Evolutionary conservation across 2,329 filamentous ascomycete genomes (phyloP).

Genomic region (Neofusicoccum sp.): DNA sequence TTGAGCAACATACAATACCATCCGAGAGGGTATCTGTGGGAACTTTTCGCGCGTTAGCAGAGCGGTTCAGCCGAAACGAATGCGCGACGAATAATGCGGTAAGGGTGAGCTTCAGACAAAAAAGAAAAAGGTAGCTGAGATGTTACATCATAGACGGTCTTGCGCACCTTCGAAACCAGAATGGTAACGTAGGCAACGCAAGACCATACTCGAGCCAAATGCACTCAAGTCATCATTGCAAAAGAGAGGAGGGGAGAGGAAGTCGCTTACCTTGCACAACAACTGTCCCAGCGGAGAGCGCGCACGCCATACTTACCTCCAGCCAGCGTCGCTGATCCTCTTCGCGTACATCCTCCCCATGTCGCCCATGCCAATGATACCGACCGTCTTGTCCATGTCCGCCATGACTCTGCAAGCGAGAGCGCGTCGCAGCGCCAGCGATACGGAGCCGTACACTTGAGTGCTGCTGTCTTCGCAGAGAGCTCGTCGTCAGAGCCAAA

Average conservation of each 20-base stretch:
- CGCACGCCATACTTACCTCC: constrained; percentile 70
- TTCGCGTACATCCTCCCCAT: constrained; percentile 99
- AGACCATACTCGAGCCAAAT: constrained; percentile 99
- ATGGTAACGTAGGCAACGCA: constrained; percentile 65
- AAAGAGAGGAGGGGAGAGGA: constrained; percentile 21
- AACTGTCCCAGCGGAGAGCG: constrained; percentile 23
- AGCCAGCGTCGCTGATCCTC: constrained; percentile 83
- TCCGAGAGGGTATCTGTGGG: constrained; percentile 21
- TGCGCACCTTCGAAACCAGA: constrained; percentile 63
- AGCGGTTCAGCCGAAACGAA: background rate
- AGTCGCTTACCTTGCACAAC: constrained; percentile 35
- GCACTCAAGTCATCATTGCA: constrained; percentile 99
- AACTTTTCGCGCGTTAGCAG: constrained; percentile 21
- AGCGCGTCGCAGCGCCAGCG: background rate
- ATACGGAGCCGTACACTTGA: background rate
- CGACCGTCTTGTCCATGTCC: constrained; percentile 60
- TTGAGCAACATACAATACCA: constrained; percentile 1
- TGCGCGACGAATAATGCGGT: background rate
- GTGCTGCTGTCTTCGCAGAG: background rate
- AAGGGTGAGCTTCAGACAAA: constrained; percentile 69
- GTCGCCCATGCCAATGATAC: constrained; percentile 97
- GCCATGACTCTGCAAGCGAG: constrained; percentile 8
- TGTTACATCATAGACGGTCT: constrained; percentile 95
- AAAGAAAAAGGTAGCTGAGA: constrained; percentile 94
- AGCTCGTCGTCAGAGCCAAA: constrained; percentile 10